phyloP scores from a whole-genome alignment of 768 basidiomycete species.

The Mycena sanguinolenta region DNA sequence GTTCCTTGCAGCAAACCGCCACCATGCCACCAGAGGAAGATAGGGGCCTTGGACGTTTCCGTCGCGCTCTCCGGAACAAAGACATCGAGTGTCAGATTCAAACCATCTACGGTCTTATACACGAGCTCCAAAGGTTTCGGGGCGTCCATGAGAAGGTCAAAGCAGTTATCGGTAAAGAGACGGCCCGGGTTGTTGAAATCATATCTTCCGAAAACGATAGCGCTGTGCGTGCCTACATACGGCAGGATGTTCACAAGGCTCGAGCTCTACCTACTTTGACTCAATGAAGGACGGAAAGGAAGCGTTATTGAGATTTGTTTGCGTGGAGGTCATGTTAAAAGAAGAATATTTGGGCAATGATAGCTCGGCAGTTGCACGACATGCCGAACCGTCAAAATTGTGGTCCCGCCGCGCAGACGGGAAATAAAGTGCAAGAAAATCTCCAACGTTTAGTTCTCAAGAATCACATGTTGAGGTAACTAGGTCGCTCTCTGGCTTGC shows the following conservation, averaged over 20 bases:
- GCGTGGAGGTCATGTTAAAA: too few species aligned
- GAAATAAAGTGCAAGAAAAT: neutral
- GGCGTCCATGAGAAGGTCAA: constrained; percentile 4
- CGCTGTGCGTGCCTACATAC: too few species aligned
- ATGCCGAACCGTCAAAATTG: too few species aligned
- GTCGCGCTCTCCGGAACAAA: constrained; percentile 49
- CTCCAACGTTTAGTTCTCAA: neutral
- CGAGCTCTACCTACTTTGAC: too few species aligned
- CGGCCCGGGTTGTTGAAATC: too few species aligned
- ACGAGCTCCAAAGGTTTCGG: constrained; percentile 46
- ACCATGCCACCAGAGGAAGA: constrained; percentile 56
- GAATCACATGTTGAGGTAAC: neutral
- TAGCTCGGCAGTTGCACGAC: too few species aligned
- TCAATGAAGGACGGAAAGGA: too few species aligned
- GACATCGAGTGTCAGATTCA: constrained; percentile 52
- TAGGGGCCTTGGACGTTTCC: constrained; percentile 44
- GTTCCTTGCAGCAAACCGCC: constrained; percentile 51
- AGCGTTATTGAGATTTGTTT: too few species aligned
- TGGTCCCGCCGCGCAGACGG: too few species aligned
- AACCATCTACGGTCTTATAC: constrained; percentile 47
- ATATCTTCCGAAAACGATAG: too few species aligned
- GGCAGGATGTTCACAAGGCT: too few species aligned
- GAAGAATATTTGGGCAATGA: too few species aligned
- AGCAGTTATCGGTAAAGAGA: neutral
- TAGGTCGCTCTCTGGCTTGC: constrained; percentile 32